phyloP scores from a whole-genome alignment of 2,329 filamentous ascomycete species.

The Seiridium cupressi region DNA sequence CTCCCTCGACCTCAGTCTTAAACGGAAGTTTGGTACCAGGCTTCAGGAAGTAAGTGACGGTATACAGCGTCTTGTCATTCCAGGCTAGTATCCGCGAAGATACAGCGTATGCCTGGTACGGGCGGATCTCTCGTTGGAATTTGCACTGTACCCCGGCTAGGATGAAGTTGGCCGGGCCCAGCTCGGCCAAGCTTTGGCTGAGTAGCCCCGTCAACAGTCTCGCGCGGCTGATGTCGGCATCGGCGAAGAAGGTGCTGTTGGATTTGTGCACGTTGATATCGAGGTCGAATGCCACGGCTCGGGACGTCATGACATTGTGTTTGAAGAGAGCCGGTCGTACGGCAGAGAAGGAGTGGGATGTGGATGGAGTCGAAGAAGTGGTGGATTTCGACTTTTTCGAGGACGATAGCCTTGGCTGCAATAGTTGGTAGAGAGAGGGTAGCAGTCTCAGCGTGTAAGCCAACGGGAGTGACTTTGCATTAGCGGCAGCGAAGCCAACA shows the following conservation, averaged over 20 bases:
- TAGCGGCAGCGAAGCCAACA: background rate
- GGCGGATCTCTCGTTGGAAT: slow-evolving; percentile 4
- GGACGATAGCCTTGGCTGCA: background rate
- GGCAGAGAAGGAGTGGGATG: background rate
- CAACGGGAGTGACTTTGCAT: slow-evolving; percentile 1
- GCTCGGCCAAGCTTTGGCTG: background rate
- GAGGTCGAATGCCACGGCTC: slow-evolving; percentile 1
- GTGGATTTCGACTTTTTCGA: background rate
- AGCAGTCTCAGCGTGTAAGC: background rate
- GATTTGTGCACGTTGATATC: slow-evolving; percentile 7
- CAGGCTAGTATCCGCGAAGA: slow-evolving; percentile 5
- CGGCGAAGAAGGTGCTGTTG: slow-evolving; percentile 8
- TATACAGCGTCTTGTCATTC: background rate
- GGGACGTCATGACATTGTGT: background rate
- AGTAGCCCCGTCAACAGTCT: background rate
- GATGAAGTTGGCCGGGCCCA: slow-evolving; percentile 1
- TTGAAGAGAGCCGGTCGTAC: background rate
- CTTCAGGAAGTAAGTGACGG: slow-evolving; percentile 1
- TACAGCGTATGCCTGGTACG: slow-evolving; percentile 3
- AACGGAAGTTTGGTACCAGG: background rate
- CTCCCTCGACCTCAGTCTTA: background rate
- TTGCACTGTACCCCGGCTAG: slow-evolving; percentile 2
- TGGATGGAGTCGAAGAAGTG: background rate
- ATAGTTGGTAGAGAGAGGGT: background rate
- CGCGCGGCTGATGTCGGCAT: slow-evolving; percentile 2